phyloP scores from a whole-genome alignment of 1,284 basidiomycete genomes.

The Ustilago crameri region DNA sequence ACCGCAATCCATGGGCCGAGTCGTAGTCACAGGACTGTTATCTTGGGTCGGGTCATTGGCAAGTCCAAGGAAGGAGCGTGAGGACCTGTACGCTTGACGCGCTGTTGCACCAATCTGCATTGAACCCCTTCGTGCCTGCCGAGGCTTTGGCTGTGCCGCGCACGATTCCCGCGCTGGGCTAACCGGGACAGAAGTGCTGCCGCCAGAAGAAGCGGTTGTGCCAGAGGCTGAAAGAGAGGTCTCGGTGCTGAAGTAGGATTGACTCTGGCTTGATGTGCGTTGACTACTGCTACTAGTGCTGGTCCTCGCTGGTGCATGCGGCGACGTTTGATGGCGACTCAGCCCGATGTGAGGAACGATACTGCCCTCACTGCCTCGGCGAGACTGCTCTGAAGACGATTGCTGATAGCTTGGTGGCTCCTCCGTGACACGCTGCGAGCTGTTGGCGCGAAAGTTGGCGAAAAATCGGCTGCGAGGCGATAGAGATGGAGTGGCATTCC shows the following conservation, averaged over 20 bases:
- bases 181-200: conserved; percentile 9
- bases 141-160: neutral
- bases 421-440: conserved; percentile 10
- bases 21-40: neutral
- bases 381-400: conserved; percentile 4
- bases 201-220: conserved; percentile 3
- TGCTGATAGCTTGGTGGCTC: conserved; percentile 34
- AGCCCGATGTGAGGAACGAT: conserved; percentile 16
- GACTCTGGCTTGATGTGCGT: conserved; percentile 4
- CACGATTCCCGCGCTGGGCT: conserved; percentile 8
- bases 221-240: conserved; percentile 5
- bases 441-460: conserved; percentile 9
- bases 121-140: conserved; percentile 17
- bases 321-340: conserved; percentile 12
- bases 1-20: neutral
- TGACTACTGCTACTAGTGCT: conserved; percentile 14
- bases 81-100: conserved; percentile 18
- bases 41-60: conserved; percentile 15
- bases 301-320: neutral
- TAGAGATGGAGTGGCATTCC: conserved; percentile 11
- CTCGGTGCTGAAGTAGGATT: conserved; percentile 23
- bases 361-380: conserved; percentile 36
- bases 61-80: conserved; percentile 29
- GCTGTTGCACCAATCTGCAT: conserved; percentile 27
- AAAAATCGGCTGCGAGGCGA: conserved; percentile 21